These are phyloP conservation scores for Moringa oleifera DNA, from an alignment of 345 rosid species.

Conservation along the genomic window DNA sequence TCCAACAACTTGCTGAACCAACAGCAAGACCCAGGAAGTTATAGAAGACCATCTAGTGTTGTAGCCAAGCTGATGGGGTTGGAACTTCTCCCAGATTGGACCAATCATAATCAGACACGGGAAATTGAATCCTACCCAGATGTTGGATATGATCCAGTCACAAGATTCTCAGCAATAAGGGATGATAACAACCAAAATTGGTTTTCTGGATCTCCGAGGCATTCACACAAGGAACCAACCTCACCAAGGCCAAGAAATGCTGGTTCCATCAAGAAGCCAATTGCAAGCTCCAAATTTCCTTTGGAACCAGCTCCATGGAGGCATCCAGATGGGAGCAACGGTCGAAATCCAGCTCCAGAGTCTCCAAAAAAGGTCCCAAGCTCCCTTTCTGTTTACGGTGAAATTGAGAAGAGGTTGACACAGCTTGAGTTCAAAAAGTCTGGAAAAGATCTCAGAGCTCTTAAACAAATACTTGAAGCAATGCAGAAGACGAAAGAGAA, in stretches of 20 bases:
- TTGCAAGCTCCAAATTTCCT: constrained; percentile 44
- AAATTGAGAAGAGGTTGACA: constrained; percentile 71
- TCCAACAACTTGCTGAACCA: constrained; percentile 15
- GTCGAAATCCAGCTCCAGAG: constrained; percentile 32
- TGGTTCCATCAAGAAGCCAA: constrained; percentile 37
- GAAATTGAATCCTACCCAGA: constrained; percentile 14
- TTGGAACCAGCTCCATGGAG: constrained; percentile 63
- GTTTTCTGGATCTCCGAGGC: constrained; percentile 43
- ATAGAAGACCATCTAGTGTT: constrained; percentile 54
- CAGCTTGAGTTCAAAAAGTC: constrained; percentile 70
- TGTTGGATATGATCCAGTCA: constrained; percentile 22
- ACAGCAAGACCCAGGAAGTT: constrained; percentile 51
- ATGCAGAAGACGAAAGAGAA: constrained; percentile 61
- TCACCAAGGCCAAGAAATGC: constrained; percentile 35
- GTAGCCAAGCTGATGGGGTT: constrained; percentile 92
- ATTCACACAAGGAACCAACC: constrained; percentile 33
- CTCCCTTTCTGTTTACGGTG: constrained; percentile 58
- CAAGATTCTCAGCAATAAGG: constrained; percentile 24
- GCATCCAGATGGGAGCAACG: constrained; percentile 51
- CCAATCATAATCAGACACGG: constrained; percentile 16
- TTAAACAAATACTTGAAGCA: constrained; percentile 77
- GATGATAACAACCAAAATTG: constrained; percentile 32
- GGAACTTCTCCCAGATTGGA: constrained; percentile 49
- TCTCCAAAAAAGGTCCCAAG: constrained; percentile 24
- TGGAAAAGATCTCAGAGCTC: constrained; percentile 85